phyloP scores from a whole-genome alignment of 2,329 filamentous ascomycete species.

The Ceratocystis cacaofunesta region DNA sequence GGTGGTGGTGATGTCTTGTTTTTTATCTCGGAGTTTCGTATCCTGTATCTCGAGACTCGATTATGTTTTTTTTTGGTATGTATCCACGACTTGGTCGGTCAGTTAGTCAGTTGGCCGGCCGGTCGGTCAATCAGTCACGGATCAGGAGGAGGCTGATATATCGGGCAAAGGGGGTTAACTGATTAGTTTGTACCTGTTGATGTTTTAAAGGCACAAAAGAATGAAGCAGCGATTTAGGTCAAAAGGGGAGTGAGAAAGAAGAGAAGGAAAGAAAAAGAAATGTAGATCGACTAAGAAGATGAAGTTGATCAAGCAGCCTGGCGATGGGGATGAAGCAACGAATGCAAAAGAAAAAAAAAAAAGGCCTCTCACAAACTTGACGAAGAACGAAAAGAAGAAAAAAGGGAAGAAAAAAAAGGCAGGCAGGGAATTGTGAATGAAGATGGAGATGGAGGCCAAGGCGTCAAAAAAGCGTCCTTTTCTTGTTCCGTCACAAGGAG shows the following conservation, averaged over 20 bases:
- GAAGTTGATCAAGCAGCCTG: constrained; percentile 4
- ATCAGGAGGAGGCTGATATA: not conserved
- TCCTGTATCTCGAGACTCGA: not conserved
- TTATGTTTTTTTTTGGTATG: not conserved
- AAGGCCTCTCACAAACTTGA: not conserved
- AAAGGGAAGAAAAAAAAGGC: not conserved
- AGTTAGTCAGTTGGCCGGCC: not conserved
- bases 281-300: not conserved
- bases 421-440: not conserved
- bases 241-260: not conserved
- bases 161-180: not conserved
- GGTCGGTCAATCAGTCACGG: not conserved
- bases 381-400: not conserved
- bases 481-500: constrained; percentile 1
- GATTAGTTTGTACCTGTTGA: not conserved
- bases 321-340: not conserved
- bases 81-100: not conserved
- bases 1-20: not conserved
- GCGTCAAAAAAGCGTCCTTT: not conserved
- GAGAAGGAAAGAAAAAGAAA: constrained; percentile 3
- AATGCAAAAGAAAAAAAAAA: not conserved
- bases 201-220: constrained; percentile 3
- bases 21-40: no score
- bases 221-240: constrained; percentile 3
- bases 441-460: constrained; percentile 2